Evolutionary conservation across 768 basidiomycete genomes (phyloP).

Genomic region (Trametes cinnabarina): DNA sequence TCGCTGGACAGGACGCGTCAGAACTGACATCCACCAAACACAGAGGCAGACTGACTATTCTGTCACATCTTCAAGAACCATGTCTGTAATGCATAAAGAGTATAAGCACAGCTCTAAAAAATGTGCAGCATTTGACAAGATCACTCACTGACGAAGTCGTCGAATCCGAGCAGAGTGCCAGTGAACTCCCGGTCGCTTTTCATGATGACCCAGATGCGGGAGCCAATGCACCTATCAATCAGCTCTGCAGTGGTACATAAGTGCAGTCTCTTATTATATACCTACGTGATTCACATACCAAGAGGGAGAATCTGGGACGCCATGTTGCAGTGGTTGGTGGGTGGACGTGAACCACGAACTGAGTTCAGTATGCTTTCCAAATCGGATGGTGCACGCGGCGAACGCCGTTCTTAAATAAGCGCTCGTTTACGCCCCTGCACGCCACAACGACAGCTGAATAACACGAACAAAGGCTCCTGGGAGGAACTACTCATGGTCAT

Average conservation of each 20-base stretch:
- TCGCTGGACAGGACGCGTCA: constrained; percentile 51
- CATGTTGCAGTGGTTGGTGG: constrained; percentile 45
- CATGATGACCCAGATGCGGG: constrained; percentile 97
- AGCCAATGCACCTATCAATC: constrained; percentile 96
- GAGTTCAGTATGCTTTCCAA: background rate
- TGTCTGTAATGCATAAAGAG: constrained; percentile 54
- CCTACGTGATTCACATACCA: constrained; percentile 42
- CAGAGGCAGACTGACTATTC: constrained; percentile 70
- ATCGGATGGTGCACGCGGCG: background rate
- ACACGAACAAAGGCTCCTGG: too few relatives aligned
- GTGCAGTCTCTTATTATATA: background rate
- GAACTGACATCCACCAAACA: background rate
- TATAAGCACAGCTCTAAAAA: too few relatives aligned
- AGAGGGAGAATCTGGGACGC: constrained; percentile 93
- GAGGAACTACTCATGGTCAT: background rate
- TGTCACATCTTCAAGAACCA: constrained; percentile 94
- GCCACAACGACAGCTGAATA: too few relatives aligned
- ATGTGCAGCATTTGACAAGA: too few relatives aligned
- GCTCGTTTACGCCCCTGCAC: too few relatives aligned
- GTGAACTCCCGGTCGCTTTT: constrained; percentile 97
- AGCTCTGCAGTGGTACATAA: constrained; percentile 56
- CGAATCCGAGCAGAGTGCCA: constrained; percentile 91
- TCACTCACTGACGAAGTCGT: constrained; percentile 98
- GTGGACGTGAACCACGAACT: constrained; percentile 19
- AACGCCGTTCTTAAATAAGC: background rate